Base-by-base conservation (phyloP, 495 filamentous ascomycete species). In the Hyphodiscus hymeniophilus region DNA sequence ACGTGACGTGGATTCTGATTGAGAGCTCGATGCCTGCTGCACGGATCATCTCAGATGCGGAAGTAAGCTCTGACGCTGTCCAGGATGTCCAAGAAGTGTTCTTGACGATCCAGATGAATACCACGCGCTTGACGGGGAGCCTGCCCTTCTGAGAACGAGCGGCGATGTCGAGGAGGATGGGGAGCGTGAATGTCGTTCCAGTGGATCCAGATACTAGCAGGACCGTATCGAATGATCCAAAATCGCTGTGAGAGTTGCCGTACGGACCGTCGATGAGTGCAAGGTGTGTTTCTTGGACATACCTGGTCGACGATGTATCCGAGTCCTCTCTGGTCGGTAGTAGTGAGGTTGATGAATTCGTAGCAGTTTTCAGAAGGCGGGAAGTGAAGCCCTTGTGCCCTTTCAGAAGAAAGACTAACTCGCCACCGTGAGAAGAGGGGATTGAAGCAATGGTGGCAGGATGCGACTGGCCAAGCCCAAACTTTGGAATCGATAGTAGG, bases 361-460 rank as follows among this genome's bases (percentile, higher is more conserved):
- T 26, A 2, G 55, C 55, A 15, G 47, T 48, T 38, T 41, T 51
- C 10, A 47, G 24, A 18, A 94, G 72, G 0, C 79, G 71, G 21
- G 67, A 70, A 0, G 88, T 92, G 40, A 84, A 84, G 6, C 88
- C 87, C 43, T 70, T 68, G 51, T 89, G 81, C 3, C 82, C 76
- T 45, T 85, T 81, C 4, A 92, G 70, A 20, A 34, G 87, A 67
- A 45, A 94, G 77, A 57, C 88, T 80, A 55, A 89, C 68, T 58
- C 73, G 69, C 67, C 71, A 69, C 52, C 21, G 69, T 70, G 48
- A 63, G 74, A 6, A 63, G 32, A 70, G 6, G 67, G 66, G 55
- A 32, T 67, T 71, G 30, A 81, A 71, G 55, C 55, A 47, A 94
- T 87, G 10, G 87, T 91, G 57, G 89, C 90, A 0, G 89, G 89